Evolutionary conservation across 108 stramenopile genomes (phyloP).

Genomic region (Nannochloropsis granulata): DNA sequence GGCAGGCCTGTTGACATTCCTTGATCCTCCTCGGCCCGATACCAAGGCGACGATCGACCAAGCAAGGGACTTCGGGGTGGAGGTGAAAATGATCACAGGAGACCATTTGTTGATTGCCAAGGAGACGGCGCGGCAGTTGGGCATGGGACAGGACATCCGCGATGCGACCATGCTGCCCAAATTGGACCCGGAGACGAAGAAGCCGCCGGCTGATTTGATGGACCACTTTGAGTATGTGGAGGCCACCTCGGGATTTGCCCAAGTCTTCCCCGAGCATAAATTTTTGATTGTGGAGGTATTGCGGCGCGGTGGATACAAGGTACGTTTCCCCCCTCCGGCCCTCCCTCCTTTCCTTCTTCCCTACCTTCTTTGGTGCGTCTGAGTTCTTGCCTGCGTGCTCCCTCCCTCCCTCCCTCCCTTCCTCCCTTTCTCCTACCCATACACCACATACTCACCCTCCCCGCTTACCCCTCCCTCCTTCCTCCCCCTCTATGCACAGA

Average conservation of each 20-base stretch:
- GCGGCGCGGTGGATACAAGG: conserved; percentile 33
- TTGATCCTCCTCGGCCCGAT: conserved; percentile 65
- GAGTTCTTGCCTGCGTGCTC: no score
- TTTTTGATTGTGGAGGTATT: conserved; percentile 50
- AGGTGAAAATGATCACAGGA: conserved; percentile 73
- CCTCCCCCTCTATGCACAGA: not conserved
- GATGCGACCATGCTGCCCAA: not conserved
- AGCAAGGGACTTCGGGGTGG: conserved; percentile 42
- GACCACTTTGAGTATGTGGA: not conserved
- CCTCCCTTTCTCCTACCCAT: not conserved
- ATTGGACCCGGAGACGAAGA: not conserved
- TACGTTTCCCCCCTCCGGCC: conserved; percentile 7
- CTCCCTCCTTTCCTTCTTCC: not conserved
- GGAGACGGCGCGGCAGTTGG: conserved; percentile 48
- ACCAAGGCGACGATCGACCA: conserved; percentile 50
- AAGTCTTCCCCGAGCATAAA: conserved; percentile 66
- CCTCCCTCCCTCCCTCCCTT: not conserved
- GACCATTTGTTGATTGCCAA: conserved; percentile 58
- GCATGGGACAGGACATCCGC: conserved; percentile 48
- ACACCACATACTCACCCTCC: not conserved
- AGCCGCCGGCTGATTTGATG: not conserved
- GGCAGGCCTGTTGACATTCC: conserved; percentile 53
- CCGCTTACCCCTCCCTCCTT: not conserved
- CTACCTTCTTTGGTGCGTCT: not conserved
- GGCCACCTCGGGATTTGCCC: conserved; percentile 37